Percentiles rank a stretch among this genome's conserved stretches.
phyloP scores from a whole-genome alignment of 306 rosid species.

The Luffa aegyptiaca region DNA sequence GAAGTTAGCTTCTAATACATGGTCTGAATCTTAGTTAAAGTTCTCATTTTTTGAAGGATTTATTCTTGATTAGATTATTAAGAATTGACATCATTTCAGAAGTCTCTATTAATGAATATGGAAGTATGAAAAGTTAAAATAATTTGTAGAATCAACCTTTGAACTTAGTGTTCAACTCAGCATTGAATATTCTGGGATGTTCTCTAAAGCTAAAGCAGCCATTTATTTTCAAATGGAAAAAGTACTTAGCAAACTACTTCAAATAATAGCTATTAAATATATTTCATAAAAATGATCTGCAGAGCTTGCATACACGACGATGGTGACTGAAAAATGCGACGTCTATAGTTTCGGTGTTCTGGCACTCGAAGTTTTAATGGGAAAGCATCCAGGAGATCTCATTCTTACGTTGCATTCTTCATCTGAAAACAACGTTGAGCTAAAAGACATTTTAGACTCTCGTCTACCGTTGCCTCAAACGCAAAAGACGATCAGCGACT shows the following conservation, averaged over 20 bases:
- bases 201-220: neutral
- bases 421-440: neutral
- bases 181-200: neutral
- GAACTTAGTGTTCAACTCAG: neutral
- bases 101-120: neutral
- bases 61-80: neutral
- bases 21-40: neutral
- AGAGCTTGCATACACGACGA: slow-evolving; percentile 13
- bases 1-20: neutral
- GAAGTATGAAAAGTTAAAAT: neutral
- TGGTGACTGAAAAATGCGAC: slow-evolving; percentile 3
- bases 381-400: slow-evolving; percentile 10
- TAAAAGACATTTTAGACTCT: neutral
- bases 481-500: neutral
- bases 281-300: neutral
- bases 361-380: neutral
- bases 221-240: neutral
- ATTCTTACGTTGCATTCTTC: neutral
- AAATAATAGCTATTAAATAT: neutral
- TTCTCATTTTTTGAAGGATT: neutral
- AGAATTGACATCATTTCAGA: neutral
- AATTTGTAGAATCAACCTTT: neutral
- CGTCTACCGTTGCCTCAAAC: neutral
- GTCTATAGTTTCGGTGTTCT: slow-evolving; percentile 6
- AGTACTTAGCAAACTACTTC: neutral